Base-by-base conservation (phyloP, 257 asterid species). In the Capsicum pubescens region DNA sequence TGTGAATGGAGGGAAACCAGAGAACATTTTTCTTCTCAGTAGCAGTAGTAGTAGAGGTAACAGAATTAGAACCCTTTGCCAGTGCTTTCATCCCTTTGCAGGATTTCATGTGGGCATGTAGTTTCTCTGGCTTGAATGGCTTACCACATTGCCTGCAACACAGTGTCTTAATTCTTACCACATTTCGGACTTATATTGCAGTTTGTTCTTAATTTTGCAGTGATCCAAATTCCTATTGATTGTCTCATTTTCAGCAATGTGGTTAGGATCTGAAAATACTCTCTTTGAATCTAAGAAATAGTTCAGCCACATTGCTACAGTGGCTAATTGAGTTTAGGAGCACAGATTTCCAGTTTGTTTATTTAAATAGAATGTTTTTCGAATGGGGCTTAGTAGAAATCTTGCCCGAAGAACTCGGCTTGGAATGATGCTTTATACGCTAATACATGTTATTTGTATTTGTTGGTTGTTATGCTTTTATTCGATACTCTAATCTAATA, bases 61-160 rank as follows among this genome's bases (percentile, higher is more conserved):
- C 83, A 60, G 91, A 86, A 74, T 71, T 56, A 21, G 77, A 79
- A 60, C 84, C 86, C 80, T 91, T 94, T 80, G 91, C 74, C 84
- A 87, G 44, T 6, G 91, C 92, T 88, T 90, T 96, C 84, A 91
- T 84, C 55, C 93, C 94, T 85, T 90, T 93, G 95, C 99, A 96
- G 36, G 95, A 88, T 86, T 90, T 93, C 97, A 96, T 93, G 86
- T 96, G 99, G 1, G 90, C 83, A 81, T 91, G 95, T 79, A 94
- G 88, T 87, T 92, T 93, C 89, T 92, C 97, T 36, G 99, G 98
- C 88, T 92, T 92, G 91, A 96, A 94, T 72, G 90, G 90, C 90
- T 94, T 94, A 86, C 93, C 91, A 69, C 98, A 94, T 88, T 94
- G 98, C 80, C 99, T 94, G 90, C 86, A 84, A 2, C 74, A 58